Percentiles rank a stretch among this genome's conserved stretches.
phyloP scores from a whole-genome alignment of 768 basidiomycete genomes.

The Filobasidium floriforme region DNA sequence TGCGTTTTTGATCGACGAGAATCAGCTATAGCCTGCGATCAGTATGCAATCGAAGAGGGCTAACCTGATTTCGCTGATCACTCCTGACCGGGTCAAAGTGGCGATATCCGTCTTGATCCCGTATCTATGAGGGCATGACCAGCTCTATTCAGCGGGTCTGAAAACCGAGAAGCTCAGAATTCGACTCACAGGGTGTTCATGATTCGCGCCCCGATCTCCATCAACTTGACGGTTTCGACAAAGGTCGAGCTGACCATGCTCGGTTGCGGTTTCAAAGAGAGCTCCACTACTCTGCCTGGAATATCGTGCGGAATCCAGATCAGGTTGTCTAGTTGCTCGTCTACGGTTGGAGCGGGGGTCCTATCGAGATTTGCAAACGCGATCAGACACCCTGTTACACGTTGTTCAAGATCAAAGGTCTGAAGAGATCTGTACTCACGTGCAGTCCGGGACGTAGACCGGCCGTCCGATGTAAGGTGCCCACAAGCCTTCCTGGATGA shows the following conservation, averaged over 20 bases:
- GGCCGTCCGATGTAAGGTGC: constrained; percentile 36
- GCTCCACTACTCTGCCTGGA: neutral
- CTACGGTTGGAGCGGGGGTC: constrained; percentile 28
- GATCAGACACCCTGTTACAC: neutral
- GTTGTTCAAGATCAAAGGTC: too few species aligned
- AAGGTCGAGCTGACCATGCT: constrained; percentile 33
- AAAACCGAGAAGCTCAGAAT: neutral
- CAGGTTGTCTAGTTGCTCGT: constrained; percentile 32
- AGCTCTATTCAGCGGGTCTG: too few species aligned
- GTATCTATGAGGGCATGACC: constrained; percentile 23
- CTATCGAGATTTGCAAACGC: neutral
- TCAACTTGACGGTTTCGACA: constrained; percentile 35
- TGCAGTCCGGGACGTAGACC: constrained; percentile 30
- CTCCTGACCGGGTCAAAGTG: constrained; percentile 23
- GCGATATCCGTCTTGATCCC: constrained; percentile 31
- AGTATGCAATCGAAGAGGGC: neutral
- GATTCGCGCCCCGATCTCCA: constrained; percentile 33
- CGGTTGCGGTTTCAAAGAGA: constrained; percentile 28
- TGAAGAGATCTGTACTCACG: neutral
- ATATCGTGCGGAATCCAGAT: constrained; percentile 24
- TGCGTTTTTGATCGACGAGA: constrained; percentile 8
- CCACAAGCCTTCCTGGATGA: constrained; percentile 37
- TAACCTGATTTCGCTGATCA: constrained; percentile 35
- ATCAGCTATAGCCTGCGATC: neutral
- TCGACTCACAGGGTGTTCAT: constrained; percentile 35